A percentile compares a stretch with the other conserved stretches of the same genome.
Evolutionary conservation across 139 green algal species (phyloP).

Genomic region (Tetraselmis chui): DNA sequence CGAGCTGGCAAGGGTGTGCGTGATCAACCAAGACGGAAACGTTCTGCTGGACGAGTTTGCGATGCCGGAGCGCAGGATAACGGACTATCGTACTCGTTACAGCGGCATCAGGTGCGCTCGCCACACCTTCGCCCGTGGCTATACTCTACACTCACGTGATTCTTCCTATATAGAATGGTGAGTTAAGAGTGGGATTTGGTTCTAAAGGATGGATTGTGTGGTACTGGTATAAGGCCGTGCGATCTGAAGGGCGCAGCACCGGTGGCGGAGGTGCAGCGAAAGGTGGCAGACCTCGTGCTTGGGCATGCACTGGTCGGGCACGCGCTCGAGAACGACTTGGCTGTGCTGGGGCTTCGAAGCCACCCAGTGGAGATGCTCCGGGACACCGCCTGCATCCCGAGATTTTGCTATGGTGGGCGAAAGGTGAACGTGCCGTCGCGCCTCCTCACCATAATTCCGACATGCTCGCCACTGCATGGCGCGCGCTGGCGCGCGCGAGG

Average conservation of each 20-base stretch:
- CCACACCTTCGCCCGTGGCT: too few relatives aligned
- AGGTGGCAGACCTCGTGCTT: slow-evolving; percentile 5
- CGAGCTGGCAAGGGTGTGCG: slow-evolving; percentile 7
- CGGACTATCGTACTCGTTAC: slow-evolving; percentile 12
- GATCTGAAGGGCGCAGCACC: slow-evolving; percentile 4
- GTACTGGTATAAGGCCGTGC: background rate
- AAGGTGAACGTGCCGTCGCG: background rate
- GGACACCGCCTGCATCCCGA: slow-evolving; percentile 6
- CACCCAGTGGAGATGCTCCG: slow-evolving; percentile 5
- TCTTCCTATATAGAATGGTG: too few relatives aligned
- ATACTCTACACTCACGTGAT: too few relatives aligned
- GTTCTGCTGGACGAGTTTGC: slow-evolving; percentile 14
- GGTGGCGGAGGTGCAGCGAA: slow-evolving; percentile 10
- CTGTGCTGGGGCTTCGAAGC: background rate
- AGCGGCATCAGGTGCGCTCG: slow-evolving; percentile 3
- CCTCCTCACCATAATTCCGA: too few relatives aligned
- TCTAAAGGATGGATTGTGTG: too few relatives aligned
- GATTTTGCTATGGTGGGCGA: background rate
- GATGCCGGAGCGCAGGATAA: background rate
- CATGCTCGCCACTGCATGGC: too few relatives aligned
- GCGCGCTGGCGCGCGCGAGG: too few relatives aligned
- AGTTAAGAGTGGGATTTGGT: too few relatives aligned
- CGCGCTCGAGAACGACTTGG: slow-evolving; percentile 15
- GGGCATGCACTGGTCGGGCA: slow-evolving; percentile 13
- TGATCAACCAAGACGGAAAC: slow-evolving; percentile 15